phyloP scores from a whole-genome alignment of 495 filamentous ascomycete species.

The Aspergillus haitiensis region DNA sequence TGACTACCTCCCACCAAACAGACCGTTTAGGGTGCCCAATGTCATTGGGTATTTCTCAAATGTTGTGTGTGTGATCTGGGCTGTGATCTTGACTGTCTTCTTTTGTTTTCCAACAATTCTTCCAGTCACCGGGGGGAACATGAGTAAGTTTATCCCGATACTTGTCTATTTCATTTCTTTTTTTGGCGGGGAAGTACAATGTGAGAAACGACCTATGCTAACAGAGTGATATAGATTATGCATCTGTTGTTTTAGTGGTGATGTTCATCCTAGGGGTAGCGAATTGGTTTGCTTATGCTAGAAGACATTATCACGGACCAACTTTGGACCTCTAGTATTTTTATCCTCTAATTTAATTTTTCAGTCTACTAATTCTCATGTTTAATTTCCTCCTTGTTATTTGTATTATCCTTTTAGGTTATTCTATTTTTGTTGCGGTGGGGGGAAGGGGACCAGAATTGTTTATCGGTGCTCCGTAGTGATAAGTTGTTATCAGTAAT shows the following conservation, averaged over 20 bases:
- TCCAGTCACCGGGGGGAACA: slow-evolving; percentile 27
- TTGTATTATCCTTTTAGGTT: too few relatives aligned
- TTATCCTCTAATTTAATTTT: not conserved
- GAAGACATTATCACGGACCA: slow-evolving; percentile 34
- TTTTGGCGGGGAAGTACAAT: slow-evolving; percentile 17
- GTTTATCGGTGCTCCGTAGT: too few relatives aligned
- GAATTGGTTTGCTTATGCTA: slow-evolving; percentile 35
- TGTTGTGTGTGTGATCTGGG: slow-evolving; percentile 19
- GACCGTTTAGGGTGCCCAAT: slow-evolving; percentile 22
- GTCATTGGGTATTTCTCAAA: slow-evolving; percentile 26
- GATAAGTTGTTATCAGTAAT: too few relatives aligned
- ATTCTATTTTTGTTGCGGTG: too few relatives aligned
- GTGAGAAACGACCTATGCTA: not conserved
- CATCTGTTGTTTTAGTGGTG: slow-evolving; percentile 30
- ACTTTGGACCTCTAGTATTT: slow-evolving; percentile 22
- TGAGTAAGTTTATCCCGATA: slow-evolving; percentile 30
- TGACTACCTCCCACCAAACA: slow-evolving; percentile 19
- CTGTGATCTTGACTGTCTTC: slow-evolving; percentile 27
- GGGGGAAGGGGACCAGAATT: too few relatives aligned
- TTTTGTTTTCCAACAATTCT: slow-evolving; percentile 29
- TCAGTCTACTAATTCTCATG: too few relatives aligned
- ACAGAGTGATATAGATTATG: slow-evolving; percentile 28
- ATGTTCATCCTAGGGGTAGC: slow-evolving; percentile 29
- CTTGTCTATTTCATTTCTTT: slow-evolving; percentile 22
- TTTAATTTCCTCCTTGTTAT: too few relatives aligned